A percentile compares a stretch with the other conserved stretches of the same genome.
Evolutionary conservation across 352 stramenopile species (phyloP).

Genomic region (Phytophthora syringae): DNA sequence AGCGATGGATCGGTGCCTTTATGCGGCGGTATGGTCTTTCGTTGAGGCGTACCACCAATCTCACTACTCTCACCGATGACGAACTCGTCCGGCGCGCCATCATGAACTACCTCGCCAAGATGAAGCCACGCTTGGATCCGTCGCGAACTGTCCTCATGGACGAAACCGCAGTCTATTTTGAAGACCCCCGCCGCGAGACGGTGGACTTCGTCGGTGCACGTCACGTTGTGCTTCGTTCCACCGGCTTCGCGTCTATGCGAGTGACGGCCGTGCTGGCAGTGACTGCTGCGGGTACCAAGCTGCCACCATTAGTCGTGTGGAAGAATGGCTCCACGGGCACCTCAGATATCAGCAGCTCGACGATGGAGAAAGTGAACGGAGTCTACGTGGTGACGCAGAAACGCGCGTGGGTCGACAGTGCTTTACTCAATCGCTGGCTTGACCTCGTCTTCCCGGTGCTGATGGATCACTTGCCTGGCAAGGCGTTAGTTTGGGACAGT

Average conservation of each 20-base stretch:
- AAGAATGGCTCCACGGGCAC: background rate
- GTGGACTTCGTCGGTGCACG: background rate
- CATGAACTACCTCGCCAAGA: background rate
- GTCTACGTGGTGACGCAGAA: background rate
- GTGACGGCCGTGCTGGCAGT: background rate
- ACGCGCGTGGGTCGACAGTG: background rate
- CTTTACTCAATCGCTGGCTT: background rate
- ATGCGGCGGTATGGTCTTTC: background rate
- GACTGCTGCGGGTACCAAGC: background rate
- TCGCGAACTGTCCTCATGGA: too few relatives aligned
- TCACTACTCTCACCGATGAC: background rate
- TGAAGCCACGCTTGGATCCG: background rate
- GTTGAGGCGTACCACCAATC: background rate
- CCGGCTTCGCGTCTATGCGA: background rate
- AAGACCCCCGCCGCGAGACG: background rate
- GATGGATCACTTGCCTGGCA: background rate
- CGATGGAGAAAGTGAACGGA: background rate
- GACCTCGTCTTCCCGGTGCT: background rate
- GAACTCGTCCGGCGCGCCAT: background rate
- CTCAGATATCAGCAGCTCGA: too few relatives aligned
- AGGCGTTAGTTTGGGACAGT: background rate
- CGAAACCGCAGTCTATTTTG: constrained; percentile 3
- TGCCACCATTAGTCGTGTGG: background rate
- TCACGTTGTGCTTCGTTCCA: background rate
- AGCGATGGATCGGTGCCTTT: background rate